Conservation (phyloP, 1,284 basidiomycete genomes). For the Porodaedalea pini region DNA sequence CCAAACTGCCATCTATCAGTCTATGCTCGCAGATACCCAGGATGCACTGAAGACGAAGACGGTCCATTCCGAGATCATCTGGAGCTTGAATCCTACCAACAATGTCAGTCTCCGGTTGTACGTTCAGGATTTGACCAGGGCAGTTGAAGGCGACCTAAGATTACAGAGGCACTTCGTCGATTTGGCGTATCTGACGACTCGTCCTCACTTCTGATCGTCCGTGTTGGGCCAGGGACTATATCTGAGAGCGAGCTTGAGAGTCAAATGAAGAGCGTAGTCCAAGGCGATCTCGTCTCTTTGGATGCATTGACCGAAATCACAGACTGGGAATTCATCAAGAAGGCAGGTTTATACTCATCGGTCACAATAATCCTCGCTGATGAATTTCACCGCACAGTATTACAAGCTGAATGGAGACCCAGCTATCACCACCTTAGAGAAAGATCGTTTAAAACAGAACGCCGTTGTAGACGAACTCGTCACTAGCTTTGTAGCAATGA, state of each 20-base stretch:
- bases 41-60: slow-evolving; percentile 67
- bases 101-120: slow-evolving; percentile 49
- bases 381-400: slow-evolving; percentile 43
- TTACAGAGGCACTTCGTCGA: slow-evolving; percentile 79
- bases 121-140: not conserved
- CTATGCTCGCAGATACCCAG: slow-evolving; percentile 66
- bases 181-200: slow-evolving; percentile 76
- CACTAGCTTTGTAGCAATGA: slow-evolving; percentile 76
- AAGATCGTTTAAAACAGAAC: slow-evolving; percentile 39
- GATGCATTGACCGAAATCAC: slow-evolving; percentile 47
- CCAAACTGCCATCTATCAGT: slow-evolving; percentile 77
- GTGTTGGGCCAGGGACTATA: slow-evolving; percentile 42
- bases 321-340: slow-evolving; percentile 70
- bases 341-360: slow-evolving; percentile 44
- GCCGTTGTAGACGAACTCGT: slow-evolving; percentile 61
- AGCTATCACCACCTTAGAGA: slow-evolving; percentile 39
- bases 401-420: slow-evolving; percentile 68
- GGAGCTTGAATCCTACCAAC: slow-evolving; percentile 78
- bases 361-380: not conserved
- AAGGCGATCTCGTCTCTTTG: slow-evolving; percentile 51
- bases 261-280: slow-evolving; percentile 53
- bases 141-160: slow-evolving; percentile 43
- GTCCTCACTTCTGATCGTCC: slow-evolving; percentile 70
- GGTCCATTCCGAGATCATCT: slow-evolving; percentile 84
- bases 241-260: slow-evolving; percentile 35